Base-by-base conservation (phyloP, 2,329 filamentous ascomycete genomes). In the Epicoccum nigrum region DNA sequence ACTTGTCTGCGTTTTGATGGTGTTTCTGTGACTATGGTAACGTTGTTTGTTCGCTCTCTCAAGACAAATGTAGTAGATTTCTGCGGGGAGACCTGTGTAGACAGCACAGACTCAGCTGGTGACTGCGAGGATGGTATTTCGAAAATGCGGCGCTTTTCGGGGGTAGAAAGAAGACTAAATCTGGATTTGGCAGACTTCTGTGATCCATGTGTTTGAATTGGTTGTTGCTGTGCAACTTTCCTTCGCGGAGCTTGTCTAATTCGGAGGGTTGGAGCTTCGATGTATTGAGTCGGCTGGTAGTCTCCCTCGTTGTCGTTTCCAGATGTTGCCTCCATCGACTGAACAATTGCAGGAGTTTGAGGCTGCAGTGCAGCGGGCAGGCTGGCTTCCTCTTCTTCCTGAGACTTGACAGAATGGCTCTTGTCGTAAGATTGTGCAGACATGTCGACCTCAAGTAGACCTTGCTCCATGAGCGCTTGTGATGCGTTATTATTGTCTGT, bases 121-220 rank as follows among this genome's bases (percentile, higher is more conserved):
- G 70, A 72, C 37, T 72, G 70, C n/a, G 70, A 72, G 1, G 70
- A 72, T 9, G 65, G 60, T 37, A 72, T 71, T 41, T 67, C 67
- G n/a, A 56, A 53, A 6, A 70, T 44, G 4, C 59, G 60, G 15
- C 63, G 66, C 46, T 64, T 69, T 35, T 71, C 64, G 11, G 70
- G 70, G 2, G 69, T 72, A n/a, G 67, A 56, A 7, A 72, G 43
- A 1, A 71, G 58, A 28, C 65, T 54, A 16, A 70, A 71, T 7
- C 59, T 64, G 7, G 60, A 33, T 35, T 55, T 69, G 7, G 21
- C 21, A 1, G 50, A 34, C 9, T 28, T 48, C n/a, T 32, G 57
- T 2, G 17, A 21, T 15, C 40, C 19, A 28, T 23, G 21, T 11
- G 39, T 11, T 27, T 51, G 42, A 15, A 39, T 35, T 4, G 32